These are phyloP conservation scores for Wickerhamiella alocasiicola DNA, from an alignment of 805 yeast species.

Conservation along the genomic window DNA sequence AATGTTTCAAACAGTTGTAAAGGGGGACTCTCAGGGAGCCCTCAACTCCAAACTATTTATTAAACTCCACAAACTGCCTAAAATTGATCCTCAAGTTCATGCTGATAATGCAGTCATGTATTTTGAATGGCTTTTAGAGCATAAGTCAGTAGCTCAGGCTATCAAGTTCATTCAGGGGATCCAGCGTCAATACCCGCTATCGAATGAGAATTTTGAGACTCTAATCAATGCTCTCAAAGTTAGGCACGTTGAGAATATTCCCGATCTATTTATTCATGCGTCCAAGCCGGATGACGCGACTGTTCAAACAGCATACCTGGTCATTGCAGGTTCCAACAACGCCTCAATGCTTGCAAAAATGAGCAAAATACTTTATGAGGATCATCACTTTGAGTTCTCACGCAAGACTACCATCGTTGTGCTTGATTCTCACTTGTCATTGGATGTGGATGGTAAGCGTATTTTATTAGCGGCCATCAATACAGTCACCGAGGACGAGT, in stretches of 20 bases:
- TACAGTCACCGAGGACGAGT: slow-evolving; percentile 9
- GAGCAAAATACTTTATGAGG: slow-evolving; percentile 11
- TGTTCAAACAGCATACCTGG: slow-evolving; percentile 4
- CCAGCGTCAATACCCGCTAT: slow-evolving; percentile 11
- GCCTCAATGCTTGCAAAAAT: not conserved
- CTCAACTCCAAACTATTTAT: slow-evolving; percentile 20
- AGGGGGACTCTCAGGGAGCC: slow-evolving; percentile 9
- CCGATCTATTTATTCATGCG: not conserved
- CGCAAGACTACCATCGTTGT: slow-evolving; percentile 14
- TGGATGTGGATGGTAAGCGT: slow-evolving; percentile 14
- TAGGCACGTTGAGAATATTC: not conserved
- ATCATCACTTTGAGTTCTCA: slow-evolving; percentile 6
- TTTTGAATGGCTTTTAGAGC: slow-evolving; percentile 16
- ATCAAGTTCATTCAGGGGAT: slow-evolving; percentile 16
- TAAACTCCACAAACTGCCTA: slow-evolving; percentile 16
- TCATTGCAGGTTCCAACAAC: not conserved
- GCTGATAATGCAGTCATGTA: slow-evolving; percentile 20
- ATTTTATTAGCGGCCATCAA: slow-evolving; percentile 13
- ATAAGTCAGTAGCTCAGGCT: slow-evolving; percentile 18
- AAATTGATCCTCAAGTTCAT: slow-evolving; percentile 7
- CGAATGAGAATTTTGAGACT: slow-evolving; percentile 7
- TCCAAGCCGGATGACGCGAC: not conserved
- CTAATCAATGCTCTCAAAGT: slow-evolving; percentile 11
- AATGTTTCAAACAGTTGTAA: slow-evolving; percentile 16
- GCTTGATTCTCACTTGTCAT: slow-evolving; percentile 19